Evolutionary conservation across 805 yeast species (phyloP).

Genomic region (Lipomyces spencermartinsiae): DNA sequence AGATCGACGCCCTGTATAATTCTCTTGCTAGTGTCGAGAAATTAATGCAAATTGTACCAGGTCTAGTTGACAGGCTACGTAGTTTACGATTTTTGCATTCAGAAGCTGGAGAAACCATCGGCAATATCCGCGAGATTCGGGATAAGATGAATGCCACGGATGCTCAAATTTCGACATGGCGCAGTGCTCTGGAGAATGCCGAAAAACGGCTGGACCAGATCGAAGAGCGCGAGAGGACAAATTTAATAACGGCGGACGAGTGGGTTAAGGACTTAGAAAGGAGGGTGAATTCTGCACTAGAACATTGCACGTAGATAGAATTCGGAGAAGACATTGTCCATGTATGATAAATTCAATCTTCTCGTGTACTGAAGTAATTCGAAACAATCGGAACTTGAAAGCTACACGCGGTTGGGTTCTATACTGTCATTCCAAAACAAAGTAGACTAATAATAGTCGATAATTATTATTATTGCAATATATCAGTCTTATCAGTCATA

Average conservation of each 20-base stretch:
- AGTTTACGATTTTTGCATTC: constrained; percentile 29
- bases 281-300: background rate
- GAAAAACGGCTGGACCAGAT: constrained; percentile 24
- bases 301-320: background rate
- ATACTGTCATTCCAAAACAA: background rate
- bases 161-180: constrained; percentile 21
- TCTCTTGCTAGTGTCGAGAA: constrained; percentile 23
- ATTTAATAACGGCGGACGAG: constrained; percentile 21
- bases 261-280: constrained; percentile 29
- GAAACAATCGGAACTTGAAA: background rate
- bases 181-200: constrained; percentile 16
- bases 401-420: background rate
- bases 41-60: constrained; percentile 23
- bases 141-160: constrained; percentile 10
- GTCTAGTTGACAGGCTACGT: constrained; percentile 25
- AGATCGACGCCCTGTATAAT: constrained; percentile 15
- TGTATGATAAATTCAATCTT: too few relatives aligned
- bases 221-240: constrained; percentile 30
- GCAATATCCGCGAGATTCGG: constrained; percentile 16
- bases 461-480: background rate
- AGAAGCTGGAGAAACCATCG: constrained; percentile 28
- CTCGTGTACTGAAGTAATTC: background rate
- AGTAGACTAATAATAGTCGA: too few relatives aligned
- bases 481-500: too few relatives aligned
- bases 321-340: background rate